Evolutionary conservation across 2,329 filamentous ascomycete genomes (phyloP).

Genomic region (Rhytidhysteron rufulum): DNA sequence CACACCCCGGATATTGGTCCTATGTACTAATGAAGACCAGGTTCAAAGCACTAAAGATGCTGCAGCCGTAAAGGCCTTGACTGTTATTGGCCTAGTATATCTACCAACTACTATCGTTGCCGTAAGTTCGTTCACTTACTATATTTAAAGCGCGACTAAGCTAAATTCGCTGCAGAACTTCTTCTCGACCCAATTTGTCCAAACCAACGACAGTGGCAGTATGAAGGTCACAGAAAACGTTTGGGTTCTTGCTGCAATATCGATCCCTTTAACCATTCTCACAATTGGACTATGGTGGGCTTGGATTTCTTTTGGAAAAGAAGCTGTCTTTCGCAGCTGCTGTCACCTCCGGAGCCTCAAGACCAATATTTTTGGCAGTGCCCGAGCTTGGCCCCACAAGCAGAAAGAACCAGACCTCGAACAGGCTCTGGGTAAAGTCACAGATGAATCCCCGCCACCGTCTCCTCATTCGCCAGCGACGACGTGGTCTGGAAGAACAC

Average conservation of each 20-base stretch:
- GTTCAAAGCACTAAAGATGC: conserved; percentile 6
- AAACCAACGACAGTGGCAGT: conserved; percentile 1
- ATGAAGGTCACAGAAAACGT: conserved; percentile 3
- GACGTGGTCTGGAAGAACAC: too few relatives aligned
- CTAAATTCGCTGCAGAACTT: conserved; percentile 3
- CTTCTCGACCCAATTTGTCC: conserved; percentile 6
- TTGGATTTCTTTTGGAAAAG: conserved; percentile 2
- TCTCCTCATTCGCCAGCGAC: too few relatives aligned
- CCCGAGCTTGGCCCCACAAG: too few relatives aligned
- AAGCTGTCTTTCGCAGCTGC: too few relatives aligned
- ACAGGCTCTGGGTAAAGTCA: too few relatives aligned
- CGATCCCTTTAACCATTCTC: conserved; percentile 5
- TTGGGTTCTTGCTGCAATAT: conserved; percentile 6
- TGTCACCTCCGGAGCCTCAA: too few relatives aligned
- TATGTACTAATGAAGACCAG: too few relatives aligned
- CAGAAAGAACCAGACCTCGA: too few relatives aligned
- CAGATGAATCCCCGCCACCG: too few relatives aligned
- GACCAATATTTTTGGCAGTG: too few relatives aligned
- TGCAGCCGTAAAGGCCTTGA: conserved; percentile 5
- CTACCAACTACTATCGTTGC: conserved; percentile 5
- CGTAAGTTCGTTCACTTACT: conserved; percentile 1
- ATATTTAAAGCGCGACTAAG: background rate
- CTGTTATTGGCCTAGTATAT: conserved; percentile 6
- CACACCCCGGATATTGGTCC: too few relatives aligned
- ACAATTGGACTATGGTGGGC: conserved; percentile 5